Base-by-base conservation (phyloP, 345 rosid species). In the Pelargonium nanum region DNA sequence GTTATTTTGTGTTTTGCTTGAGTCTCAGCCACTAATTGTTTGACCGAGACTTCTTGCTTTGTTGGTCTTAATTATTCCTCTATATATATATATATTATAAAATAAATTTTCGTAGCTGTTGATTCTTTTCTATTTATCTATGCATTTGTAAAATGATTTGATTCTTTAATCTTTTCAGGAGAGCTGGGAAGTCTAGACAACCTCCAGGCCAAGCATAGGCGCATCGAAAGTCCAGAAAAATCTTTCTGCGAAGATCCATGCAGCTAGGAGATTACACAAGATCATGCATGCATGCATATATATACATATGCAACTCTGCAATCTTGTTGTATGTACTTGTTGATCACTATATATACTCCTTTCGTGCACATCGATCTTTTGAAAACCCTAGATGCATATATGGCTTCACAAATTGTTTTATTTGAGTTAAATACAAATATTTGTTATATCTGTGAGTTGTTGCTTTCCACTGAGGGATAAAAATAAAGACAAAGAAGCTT, bases 161-260 rank as follows among this genome's bases (percentile, higher is more conserved):
- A 9, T 51, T 30, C 12, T 1, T 34, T 54, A 20, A 7, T 66
- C 57, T 4, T 22, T 64, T 50, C 78, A 78, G 90, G 73, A 76
- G 78, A 71, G 70, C 85, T 48, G 77, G 83, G 58, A 84, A 76
- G 70, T 81, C 83, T 10, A 66, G 56, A 65, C 70, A 73, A 69
- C 81, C 85, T 19, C 86, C 90, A 0, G 87, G 90, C 22, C 60
- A 65, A 63, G 68, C 75, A 22, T 79, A 81, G 75, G 56, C 34
- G 58, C 32, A 52, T 52, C 16, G 48, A 6, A 12, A 40, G 1
- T 40, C 15, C n/a, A n/a, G n/a, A 40, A 12, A 40, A 12, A 40
- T 7, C 48, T 15, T 12, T 55, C 24, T 32, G 40, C 58, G 21
- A 32, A 57, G 45, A 34, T 34, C 15, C 48, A 10, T 34, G 16